Evolutionary conservation across 805 yeast species (phyloP), one percentile per base, ranked within the genome.

Genomic region (Scheffersomyces lignosus): DNA sequence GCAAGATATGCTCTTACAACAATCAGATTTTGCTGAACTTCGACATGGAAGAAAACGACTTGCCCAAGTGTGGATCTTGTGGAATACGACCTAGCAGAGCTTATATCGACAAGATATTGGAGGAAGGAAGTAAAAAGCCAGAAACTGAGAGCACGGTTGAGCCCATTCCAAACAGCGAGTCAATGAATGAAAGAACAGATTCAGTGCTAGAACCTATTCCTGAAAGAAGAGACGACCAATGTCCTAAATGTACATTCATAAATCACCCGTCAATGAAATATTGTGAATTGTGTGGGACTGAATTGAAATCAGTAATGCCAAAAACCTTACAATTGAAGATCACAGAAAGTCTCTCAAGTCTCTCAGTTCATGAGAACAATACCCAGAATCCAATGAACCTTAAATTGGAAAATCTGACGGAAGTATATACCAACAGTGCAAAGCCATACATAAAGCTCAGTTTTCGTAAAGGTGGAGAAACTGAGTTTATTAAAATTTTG

Each of bases 281-380:
- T 44, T 91, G 99, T 60, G 99, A 91, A 58, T 74, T 93, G 54
- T 91, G 98, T 63, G 96, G 96, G 0, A 68, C 82, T 0, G 66
- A 67, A 23, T 25, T 46, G 15, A 36, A 34, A 15, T 27, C 49
- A 2, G 29, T 37, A 4, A 36, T 45, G 9, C 38, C 37, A 12
- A 32, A 34, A 16, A 24, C 4, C 3, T 33, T 43, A 15, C 34
- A 36, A 17, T 29, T n/a, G 5, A 32, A 35, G 16, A 22, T 12
- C 4, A 16, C 12, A 13, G 10, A 22, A 20, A 24, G 27, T 3
- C 25, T 29, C 4, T 29, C 37, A 10, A 29, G 18, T 13, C 22
- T 14, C 8, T 9, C 32, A 2, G 12, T 17, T 1, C 29, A 29
- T 15, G 31, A 29, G 16, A 29, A 9, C 5, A 15, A 13, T 29